phyloP scores from a whole-genome alignment of 495 filamentous ascomycete species.

The Chaetomidium leptoderma region DNA sequence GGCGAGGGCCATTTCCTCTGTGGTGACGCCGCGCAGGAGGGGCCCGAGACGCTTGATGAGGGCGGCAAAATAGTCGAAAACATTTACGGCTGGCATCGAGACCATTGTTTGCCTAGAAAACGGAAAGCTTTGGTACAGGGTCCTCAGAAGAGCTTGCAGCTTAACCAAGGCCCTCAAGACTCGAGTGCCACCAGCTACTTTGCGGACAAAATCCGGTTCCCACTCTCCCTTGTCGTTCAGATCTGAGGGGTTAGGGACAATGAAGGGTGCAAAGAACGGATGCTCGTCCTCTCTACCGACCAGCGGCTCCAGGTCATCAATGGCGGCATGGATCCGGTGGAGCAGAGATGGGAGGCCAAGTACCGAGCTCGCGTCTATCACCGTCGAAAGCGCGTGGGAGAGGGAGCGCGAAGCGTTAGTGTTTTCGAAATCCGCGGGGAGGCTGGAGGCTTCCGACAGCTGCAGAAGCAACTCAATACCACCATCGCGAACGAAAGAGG shows the following conservation, averaged over 20 bases:
- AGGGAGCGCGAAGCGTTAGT: slow-evolving; percentile 61
- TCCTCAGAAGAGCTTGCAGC: slow-evolving; percentile 66
- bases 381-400: slow-evolving; percentile 66
- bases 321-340: slow-evolving; percentile 61
- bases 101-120: slow-evolving; percentile 41
- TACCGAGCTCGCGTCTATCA: slow-evolving; percentile 80
- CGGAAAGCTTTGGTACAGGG: slow-evolving; percentile 70
- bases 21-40: slow-evolving; percentile 70
- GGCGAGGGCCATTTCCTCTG: slow-evolving; percentile 73
- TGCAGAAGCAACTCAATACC: slow-evolving; percentile 84
- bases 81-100: slow-evolving; percentile 65
- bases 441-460: slow-evolving; percentile 70
- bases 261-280: slow-evolving; percentile 60
- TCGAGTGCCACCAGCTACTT: slow-evolving; percentile 59
- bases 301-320: slow-evolving; percentile 65
- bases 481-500: slow-evolving; percentile 68
- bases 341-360: slow-evolving; percentile 76
- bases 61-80: slow-evolving; percentile 70
- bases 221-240: slow-evolving; percentile 30
- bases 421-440: slow-evolving; percentile 70
- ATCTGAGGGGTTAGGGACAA: slow-evolving; percentile 31
- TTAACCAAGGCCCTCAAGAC: slow-evolving; percentile 73
- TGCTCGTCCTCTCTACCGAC: slow-evolving; percentile 36
- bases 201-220: slow-evolving; percentile 31
- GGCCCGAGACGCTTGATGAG: slow-evolving; percentile 68